Percentiles rank a stretch among this genome's conserved stretches.
Conservation (phyloP, 2,329 filamentous ascomycete species). For the Lasiodiplodia sp. region DNA sequence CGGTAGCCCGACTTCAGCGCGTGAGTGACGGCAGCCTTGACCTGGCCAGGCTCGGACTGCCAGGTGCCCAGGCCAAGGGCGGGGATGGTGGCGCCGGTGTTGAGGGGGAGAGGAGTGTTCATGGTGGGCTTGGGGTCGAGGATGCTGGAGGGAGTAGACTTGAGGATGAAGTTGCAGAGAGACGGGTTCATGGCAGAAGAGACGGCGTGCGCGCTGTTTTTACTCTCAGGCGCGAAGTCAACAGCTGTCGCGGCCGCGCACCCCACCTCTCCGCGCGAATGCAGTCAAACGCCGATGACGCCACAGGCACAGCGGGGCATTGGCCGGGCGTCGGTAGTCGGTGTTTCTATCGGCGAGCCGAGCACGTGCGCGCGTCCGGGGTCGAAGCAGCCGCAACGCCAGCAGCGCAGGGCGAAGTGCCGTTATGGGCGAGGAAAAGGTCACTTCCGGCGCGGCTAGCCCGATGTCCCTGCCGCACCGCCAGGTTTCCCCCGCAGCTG, state of each 20-base stretch:
- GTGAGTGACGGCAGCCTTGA: conserved; percentile 56
- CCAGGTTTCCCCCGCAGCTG: conserved; percentile 1
- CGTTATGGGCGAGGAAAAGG: background rate
- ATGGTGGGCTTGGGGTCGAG: conserved; percentile 48
- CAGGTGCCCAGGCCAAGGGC: conserved; percentile 49
- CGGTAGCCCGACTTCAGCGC: conserved; percentile 58
- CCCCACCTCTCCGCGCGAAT: conserved; percentile 21
- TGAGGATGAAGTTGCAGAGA: conserved; percentile 50
- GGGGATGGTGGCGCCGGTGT: conserved; percentile 50
- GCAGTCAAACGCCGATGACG: conserved; percentile 29
- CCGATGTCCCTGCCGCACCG: conserved; percentile 5
- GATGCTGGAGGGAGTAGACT: conserved; percentile 45
- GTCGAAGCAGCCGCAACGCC: conserved; percentile 11
- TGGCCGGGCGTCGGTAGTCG: background rate
- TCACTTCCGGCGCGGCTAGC: conserved; percentile 14
- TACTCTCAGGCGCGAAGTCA: conserved; percentile 3
- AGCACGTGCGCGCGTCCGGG: background rate
- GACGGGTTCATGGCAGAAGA: conserved; percentile 45
- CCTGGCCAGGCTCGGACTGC: conserved; percentile 53
- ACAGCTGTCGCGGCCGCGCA: background rate
- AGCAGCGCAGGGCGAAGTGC: background rate
- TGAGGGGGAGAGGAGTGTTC: conserved; percentile 49
- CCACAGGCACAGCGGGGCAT: conserved; percentile 10
- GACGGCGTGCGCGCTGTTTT: conserved; percentile 24
- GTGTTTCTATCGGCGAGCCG: conserved; percentile 9